Base-by-base conservation (phyloP, 2,329 filamentous ascomycete species). In the Aschersonia sp. region DNA sequence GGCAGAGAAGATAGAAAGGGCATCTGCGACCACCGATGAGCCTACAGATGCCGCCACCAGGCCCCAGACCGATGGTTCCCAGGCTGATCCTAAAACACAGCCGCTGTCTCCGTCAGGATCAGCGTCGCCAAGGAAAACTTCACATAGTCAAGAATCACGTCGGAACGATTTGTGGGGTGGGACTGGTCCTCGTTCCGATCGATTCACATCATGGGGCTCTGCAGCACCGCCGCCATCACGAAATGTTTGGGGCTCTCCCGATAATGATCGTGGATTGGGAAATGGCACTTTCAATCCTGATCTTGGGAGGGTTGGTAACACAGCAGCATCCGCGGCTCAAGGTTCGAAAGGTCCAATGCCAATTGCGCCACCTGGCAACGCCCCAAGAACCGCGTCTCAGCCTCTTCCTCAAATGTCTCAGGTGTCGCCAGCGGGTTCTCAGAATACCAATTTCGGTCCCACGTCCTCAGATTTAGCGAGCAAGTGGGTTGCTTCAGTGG, bases 181-280 rank as follows among this genome's bases (percentile, higher is more conserved):
- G 6, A 54, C 60, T 22, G 60, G 59, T 14, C 54, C 68, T 7
- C 67, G 69, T 43, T 53, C 69, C 30, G 75, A 79, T 22, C 67
- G 72, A 44, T 71, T 70, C 46, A 60, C 70, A 9, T 63, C 70
- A 1, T 81, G 78, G 77, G 66, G 65, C 31, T 57, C 66, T 31
- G 59, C 59, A 22, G 59, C 65, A 39, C 72, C 71, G 44, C 65
- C 68, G 43, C 52, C 67, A 9, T 61, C 70, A 10, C 70, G 74
- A 44, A 86, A 83, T 58, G 81, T 88, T 14, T 89, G 84, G 84
- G 84, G 80, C 14, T 78, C 83, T 42, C 81, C 80, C n/a, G 77
- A 78, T 47, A 81, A 76, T 55, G 80, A 85, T 53, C 74, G 80
- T 47, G 80, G 77, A 9, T 77, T 89, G 22, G 84, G 84, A 4